phyloP scores from a whole-genome alignment of 2,329 filamentous ascomycete genomes.

The Cladosporium sp. region DNA sequence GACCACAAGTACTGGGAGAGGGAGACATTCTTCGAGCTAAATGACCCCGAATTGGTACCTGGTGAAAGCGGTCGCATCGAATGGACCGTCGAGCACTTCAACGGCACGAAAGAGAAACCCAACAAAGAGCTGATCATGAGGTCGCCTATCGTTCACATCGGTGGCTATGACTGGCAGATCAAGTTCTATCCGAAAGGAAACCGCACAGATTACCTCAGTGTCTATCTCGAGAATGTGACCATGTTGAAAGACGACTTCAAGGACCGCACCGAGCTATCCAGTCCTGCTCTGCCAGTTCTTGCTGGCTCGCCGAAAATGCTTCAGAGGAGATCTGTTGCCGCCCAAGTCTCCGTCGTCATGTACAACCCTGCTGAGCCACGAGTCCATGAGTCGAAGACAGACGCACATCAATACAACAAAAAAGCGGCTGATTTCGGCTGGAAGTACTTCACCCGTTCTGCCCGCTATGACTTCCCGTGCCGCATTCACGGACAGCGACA shows the following conservation, averaged over 20 bases:
- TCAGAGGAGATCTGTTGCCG: constrained; percentile 53
- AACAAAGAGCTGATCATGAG: constrained; percentile 62
- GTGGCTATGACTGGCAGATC: constrained; percentile 65
- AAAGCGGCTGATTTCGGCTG: constrained; percentile 64
- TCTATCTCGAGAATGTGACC: constrained; percentile 64
- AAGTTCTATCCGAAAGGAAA: constrained; percentile 67
- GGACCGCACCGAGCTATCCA: constrained; percentile 31
- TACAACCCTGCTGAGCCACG: constrained; percentile 66
- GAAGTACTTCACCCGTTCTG: constrained; percentile 60
- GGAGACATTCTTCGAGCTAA: constrained; percentile 56
- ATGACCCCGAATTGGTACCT: constrained; percentile 60
- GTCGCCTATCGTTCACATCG: constrained; percentile 58
- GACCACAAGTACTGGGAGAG: constrained; percentile 63
- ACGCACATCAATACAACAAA: constrained; percentile 61
- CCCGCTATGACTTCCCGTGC: constrained; percentile 59
- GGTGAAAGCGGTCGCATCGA: constrained; percentile 58
- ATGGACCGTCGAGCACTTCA: constrained; percentile 61
- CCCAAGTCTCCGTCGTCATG: constrained; percentile 62
- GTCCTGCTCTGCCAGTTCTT: constrained; percentile 35
- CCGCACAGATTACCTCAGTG: constrained; percentile 58
- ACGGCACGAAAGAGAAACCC: constrained; percentile 62
- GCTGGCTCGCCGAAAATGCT: constrained; percentile 32
- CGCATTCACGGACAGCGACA: constrained; percentile 61
- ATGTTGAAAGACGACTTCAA: constrained; percentile 38
- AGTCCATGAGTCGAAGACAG: constrained; percentile 58